phyloP scores from a whole-genome alignment of 371 early-diverging fungal species.

The Syncephalis plumigaleata region DNA sequence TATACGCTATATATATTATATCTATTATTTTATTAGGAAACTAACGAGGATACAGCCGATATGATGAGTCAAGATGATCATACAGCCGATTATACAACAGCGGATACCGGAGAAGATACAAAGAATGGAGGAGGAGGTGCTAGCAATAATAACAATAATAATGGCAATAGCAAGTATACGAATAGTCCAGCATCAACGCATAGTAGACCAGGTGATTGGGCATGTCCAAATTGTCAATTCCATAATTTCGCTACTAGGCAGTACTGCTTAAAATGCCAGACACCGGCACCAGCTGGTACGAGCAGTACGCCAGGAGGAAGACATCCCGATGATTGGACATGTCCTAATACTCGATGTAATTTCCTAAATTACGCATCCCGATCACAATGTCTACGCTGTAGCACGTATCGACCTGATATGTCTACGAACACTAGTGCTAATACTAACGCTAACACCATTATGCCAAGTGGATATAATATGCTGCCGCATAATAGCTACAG shows the following conservation, averaged over 20 bases:
- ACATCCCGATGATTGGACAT: conserved; percentile 36
- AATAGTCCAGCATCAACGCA: too few relatives aligned
- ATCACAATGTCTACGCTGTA: conserved; percentile 34
- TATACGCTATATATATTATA: not conserved
- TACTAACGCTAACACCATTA: conserved; percentile 11
- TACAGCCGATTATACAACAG: too few relatives aligned
- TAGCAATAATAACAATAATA: too few relatives aligned
- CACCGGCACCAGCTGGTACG: conserved; percentile 12
- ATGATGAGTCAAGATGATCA: too few relatives aligned
- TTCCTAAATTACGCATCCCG: conserved; percentile 65
- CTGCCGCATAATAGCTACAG: conserved; percentile 3
- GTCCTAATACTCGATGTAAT: conserved; percentile 45
- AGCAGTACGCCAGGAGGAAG: not conserved
- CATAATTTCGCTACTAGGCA: conserved; percentile 57
- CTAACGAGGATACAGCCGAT: too few relatives aligned
- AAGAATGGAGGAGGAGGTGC: too few relatives aligned
- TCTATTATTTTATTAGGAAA: not conserved
- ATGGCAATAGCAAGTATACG: too few relatives aligned
- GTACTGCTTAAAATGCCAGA: conserved; percentile 49
- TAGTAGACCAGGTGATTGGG: conserved; percentile 54
- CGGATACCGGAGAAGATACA: too few relatives aligned
- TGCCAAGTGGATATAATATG: not conserved
- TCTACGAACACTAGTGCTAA: too few relatives aligned
- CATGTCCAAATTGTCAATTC: conserved; percentile 48
- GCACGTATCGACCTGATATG: conserved; percentile 21